Evolutionary conservation across 495 filamentous ascomycete species (phyloP), one percentile per base, ranked within the genome.

Genomic region (Penicillium subrubescens): DNA sequence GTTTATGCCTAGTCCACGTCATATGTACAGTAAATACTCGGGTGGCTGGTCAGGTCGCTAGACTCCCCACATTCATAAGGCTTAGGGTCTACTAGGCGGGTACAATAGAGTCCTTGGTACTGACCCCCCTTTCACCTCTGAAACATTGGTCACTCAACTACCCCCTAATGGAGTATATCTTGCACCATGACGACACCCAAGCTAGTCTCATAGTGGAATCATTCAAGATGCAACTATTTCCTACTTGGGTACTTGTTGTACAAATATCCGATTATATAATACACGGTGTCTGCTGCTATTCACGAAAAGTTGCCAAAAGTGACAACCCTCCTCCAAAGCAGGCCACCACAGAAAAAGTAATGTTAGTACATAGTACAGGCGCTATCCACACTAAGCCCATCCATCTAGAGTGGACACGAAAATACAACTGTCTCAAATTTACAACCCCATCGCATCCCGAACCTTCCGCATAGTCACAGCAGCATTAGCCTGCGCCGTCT

Each of bases 381-480:
- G 15, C 43, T 21, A 3, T 19, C 43, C 43, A 19, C 43, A 21
- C 43, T 37, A 44, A 21, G 8, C n/a, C 5, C 7, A 21, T 21
- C 6, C 0, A 6, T 8, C 5, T 33, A 33, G 31, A 33, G 31
- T 44, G n/a, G n/a, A 44, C 41, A 7, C 17, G 35, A 44, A 44
- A 44, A 44, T 8, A 17, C 2, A 10, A 37, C 35, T 12, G 7
- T 37, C 23, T 29, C 23, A 29, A 23, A 23, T 53, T 55, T 46
- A 82, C 50, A 94, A 71, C 23, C 92, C 93, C 54, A 93, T 78
- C 10, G 81, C 87, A 37, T 77, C 66, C 67, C 86, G 84, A 8
- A 96, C 88, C 44, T 69, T 57, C 15, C 64, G 66, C 88, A 97
- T 92, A 0, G 90, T 97, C 57, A 72, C 67, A 61, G 84, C 82